phyloP scores from a whole-genome alignment of 345 rosid genomes.

The Eucalyptus sp. region DNA sequence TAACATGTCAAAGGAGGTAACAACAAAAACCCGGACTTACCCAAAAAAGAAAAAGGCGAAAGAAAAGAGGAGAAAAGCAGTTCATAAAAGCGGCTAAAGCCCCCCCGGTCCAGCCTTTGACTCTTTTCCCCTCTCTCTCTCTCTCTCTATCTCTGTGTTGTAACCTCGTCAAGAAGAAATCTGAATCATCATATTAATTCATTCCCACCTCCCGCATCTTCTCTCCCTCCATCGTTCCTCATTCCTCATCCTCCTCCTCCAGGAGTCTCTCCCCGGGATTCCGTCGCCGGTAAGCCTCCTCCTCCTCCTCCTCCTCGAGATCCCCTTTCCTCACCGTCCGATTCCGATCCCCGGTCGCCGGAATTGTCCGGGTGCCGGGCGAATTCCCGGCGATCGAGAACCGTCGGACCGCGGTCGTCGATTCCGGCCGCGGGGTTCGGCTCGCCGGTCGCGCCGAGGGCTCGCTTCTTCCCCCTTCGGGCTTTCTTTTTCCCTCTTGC shows the following conservation, averaged over 20 bases:
- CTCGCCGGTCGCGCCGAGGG: not conserved
- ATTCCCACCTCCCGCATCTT: not conserved
- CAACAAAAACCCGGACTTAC: not conserved
- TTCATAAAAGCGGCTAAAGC: not conserved
- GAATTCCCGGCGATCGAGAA: not conserved
- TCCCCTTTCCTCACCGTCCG: not conserved
- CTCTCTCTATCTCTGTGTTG: not conserved
- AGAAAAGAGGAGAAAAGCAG: not conserved
- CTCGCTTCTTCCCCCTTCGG: not conserved
- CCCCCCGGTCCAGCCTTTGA: not conserved
- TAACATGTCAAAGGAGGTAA: not conserved
- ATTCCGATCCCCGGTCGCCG: not conserved
- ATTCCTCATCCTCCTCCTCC: not conserved
- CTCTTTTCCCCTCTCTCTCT: not conserved
- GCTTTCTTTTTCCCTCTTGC: not conserved
- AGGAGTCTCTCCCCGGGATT: not conserved
- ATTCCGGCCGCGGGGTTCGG: not conserved
- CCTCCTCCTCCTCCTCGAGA: not conserved
- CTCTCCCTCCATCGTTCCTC: not conserved
- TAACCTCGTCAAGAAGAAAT: not conserved
- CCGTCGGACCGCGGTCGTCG: not conserved
- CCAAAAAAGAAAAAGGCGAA: rapidly evolving
- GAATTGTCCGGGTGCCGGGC: not conserved
- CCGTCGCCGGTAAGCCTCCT: not conserved
- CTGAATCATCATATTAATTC: not conserved